Conservation (phyloP, 805 yeast genomes). For the Metschnikowia anglica region DNA sequence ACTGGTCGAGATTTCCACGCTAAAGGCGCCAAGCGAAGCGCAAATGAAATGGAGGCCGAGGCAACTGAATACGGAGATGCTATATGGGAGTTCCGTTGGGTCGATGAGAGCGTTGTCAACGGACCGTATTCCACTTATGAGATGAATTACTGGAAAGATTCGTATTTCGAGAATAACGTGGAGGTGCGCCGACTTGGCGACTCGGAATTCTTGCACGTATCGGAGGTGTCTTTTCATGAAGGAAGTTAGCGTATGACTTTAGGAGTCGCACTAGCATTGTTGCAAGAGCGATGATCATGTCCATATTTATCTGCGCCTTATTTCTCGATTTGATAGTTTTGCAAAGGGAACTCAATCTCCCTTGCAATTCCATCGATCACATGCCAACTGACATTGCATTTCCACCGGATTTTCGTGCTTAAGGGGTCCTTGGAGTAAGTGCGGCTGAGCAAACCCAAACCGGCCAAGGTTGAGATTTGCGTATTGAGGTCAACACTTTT, state of each 20-base stretch:
- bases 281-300: too few species aligned
- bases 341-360: constrained; percentile 65
- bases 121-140: constrained; percentile 53
- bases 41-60: constrained; percentile 19
- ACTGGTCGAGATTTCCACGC: constrained; percentile 39
- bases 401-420: constrained; percentile 74
- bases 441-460: constrained; percentile 51
- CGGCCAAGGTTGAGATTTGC: constrained; percentile 58
- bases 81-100: constrained; percentile 53
- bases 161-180: constrained; percentile 49
- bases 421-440: constrained; percentile 51
- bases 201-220: constrained; percentile 26
- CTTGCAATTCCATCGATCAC: constrained; percentile 58
- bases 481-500: constrained; percentile 49
- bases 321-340: constrained; percentile 51
- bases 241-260: background rate
- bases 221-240: constrained; percentile 23
- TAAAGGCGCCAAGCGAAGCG: constrained; percentile 23
- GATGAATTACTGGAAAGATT: constrained; percentile 54
- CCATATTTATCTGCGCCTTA: background rate
- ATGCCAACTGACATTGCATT: constrained; percentile 70
- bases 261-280: too few species aligned
- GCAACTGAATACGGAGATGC: constrained; percentile 29
- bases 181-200: constrained; percentile 37
- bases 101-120: constrained; percentile 35